These are phyloP conservation scores for Acacia pycnantha DNA, from an alignment of 331 rosid genomes.

Conservation along the genomic window DNA sequence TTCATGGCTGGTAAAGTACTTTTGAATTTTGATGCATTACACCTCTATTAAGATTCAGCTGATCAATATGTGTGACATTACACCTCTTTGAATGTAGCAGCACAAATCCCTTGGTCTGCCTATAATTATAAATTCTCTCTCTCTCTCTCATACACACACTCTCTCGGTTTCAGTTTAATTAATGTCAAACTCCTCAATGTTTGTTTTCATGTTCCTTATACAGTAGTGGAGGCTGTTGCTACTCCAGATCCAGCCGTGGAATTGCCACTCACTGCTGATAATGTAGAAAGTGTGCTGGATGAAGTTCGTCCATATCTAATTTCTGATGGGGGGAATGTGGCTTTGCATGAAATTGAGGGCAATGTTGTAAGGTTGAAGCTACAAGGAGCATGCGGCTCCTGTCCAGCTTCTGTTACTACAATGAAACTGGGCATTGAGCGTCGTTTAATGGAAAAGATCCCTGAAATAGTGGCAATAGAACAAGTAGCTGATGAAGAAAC, in stretches of 20 bases:
- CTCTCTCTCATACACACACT: neutral
- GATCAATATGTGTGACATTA: neutral
- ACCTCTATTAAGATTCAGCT: neutral
- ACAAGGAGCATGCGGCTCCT: slow-evolving; percentile 98
- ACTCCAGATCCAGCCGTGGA: slow-evolving; percentile 75
- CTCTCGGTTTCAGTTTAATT: neutral
- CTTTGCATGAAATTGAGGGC: slow-evolving; percentile 90
- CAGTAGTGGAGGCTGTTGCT: slow-evolving; percentile 79
- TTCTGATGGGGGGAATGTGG: slow-evolving; percentile 98
- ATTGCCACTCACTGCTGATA: slow-evolving; percentile 81
- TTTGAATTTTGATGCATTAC: too few relatives aligned
- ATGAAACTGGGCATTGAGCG: slow-evolving; percentile 98
- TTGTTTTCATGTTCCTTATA: neutral
- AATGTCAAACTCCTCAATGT: neutral
- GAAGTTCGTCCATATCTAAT: slow-evolving; percentile 96
- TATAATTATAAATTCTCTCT: neutral
- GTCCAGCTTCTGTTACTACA: slow-evolving; percentile 89
- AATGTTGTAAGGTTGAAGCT: slow-evolving; percentile 86
- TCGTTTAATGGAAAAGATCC: slow-evolving; percentile 92
- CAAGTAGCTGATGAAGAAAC: slow-evolving; percentile 77
- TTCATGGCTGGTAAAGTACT: neutral
- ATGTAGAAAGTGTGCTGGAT: slow-evolving; percentile 81
- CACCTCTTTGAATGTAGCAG: neutral
- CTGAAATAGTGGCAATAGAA: slow-evolving; percentile 92
- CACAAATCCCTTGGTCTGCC: neutral